Evolutionary conservation across 2,329 filamentous ascomycete genomes (phyloP), one percentile per base, ranked within the genome.

Genomic region (Alternaria arborescens): DNA sequence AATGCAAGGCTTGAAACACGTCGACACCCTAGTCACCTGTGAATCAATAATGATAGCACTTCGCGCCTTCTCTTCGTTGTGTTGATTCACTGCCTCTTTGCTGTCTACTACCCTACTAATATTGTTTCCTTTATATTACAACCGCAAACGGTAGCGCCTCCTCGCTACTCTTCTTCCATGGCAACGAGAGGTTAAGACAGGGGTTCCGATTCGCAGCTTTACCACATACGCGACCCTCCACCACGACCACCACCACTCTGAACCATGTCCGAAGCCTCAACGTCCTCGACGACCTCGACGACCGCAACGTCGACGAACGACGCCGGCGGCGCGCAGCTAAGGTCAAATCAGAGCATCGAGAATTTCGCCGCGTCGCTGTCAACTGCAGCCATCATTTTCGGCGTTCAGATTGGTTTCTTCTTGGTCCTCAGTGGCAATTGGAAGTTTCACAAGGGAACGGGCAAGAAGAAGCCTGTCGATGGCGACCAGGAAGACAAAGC

Each of bases 401-500:
- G 76, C 41, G 61, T 76, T 4, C 75, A 78, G 60, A 73, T 79
- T 40, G 52, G 63, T 30, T 34, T 68, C 5, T 79, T 79, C 65
- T 47, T 79, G 50, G 70, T 78, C 11, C 64, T 79, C 16, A 78
- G 76, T 53, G 76, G 76, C 62, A 78, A 78, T 54, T 78, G 75
- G 75, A 77, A 77, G 52, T 36, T 78, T 8, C 64, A 61, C 14
- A 69, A 69, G 42, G 72, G 28, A 16, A 51, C 3, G 16, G 16
- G 70, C 3, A 70, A 68, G 46, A 66, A 70, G 41, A 66, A 70
- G 43, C 38, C 38, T 22, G 60, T 54, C 18, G 54, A 58, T 4
- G 48, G 55, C 10, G 32, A 47, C 12, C 20, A 57, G 46, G 20
- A 24, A 12, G 69, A 71, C 30, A 67, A 64, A 26, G 56, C 67